These are phyloP conservation scores for Epichloe sylvatica DNA, from an alignment of 2,329 filamentous ascomycete genomes.

Conservation along the genomic window DNA sequence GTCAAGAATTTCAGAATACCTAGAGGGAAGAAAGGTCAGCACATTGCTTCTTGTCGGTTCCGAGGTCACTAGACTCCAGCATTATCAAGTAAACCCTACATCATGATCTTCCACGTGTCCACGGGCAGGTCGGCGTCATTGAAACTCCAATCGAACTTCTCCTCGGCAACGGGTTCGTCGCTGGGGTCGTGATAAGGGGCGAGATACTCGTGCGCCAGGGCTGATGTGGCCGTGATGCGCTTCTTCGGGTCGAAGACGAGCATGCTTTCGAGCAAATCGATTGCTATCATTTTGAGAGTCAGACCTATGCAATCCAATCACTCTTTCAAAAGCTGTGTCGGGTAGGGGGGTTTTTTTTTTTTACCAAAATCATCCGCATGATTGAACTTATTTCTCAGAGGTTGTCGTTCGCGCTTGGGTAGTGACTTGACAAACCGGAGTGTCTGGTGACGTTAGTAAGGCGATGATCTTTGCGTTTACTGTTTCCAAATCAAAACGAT, in stretches of 20 bases:
- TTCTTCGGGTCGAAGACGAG: conserved; percentile 97
- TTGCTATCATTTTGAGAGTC: conserved; percentile 39
- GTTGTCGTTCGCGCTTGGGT: conserved; percentile 84
- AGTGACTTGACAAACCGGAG: conserved; percentile 94
- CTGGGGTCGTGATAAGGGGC: conserved; percentile 94
- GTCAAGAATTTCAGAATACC: conserved; percentile 97
- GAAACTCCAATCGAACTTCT: conserved; percentile 99
- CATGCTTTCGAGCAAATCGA: conserved; percentile 91
- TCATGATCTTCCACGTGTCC: conserved; percentile 99
- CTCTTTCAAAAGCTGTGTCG: not conserved
- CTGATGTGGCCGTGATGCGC: conserved; percentile 75
- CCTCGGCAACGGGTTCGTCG: conserved; percentile 86
- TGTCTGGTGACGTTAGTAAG: conserved; percentile 41
- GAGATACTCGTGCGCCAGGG: conserved; percentile 83
- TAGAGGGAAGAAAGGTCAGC: conserved; percentile 23
- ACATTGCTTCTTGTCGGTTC: not conserved
- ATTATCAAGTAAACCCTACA: conserved; percentile 43
- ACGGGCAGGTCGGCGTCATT: conserved; percentile 95
- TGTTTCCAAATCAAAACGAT: not conserved
- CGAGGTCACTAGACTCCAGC: not conserved
- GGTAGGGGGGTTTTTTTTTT: conserved; percentile 15
- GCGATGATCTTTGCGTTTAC: not conserved
- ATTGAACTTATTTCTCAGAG: conserved; percentile 79
- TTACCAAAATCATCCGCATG: conserved; percentile 77
- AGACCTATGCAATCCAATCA: not conserved